These are phyloP conservation scores for Phaeoacremonium minimum DNA, from an alignment of 2,329 filamentous ascomycete species.

Conservation along the genomic window DNA sequence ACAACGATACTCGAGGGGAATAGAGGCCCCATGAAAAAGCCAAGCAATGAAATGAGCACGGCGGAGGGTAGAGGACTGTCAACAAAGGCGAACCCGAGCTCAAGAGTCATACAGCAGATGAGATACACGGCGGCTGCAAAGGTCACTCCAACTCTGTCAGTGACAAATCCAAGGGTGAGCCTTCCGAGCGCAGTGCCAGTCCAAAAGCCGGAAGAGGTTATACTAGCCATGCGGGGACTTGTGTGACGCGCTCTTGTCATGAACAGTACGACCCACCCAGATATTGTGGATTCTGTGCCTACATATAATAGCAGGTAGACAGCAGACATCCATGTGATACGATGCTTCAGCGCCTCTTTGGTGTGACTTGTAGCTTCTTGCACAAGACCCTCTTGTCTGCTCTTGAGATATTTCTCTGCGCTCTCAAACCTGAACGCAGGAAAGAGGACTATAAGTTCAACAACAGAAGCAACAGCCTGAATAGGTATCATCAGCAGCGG, in stretches of 20 bases:
- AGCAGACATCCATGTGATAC: constrained; percentile 33
- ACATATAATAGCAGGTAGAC: constrained; percentile 37
- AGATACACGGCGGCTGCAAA: constrained; percentile 19
- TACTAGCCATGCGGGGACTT: constrained; percentile 26
- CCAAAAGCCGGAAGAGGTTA: constrained; percentile 39
- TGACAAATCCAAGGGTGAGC: constrained; percentile 22
- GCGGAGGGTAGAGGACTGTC: constrained; percentile 18
- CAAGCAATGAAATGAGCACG: constrained; percentile 23
- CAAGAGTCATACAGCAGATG: constrained; percentile 11
- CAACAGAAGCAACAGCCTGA: neutral
- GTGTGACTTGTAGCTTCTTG: constrained; percentile 1
- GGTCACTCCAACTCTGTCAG: constrained; percentile 22
- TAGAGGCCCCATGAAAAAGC: constrained; percentile 33
- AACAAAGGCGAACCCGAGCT: constrained; percentile 13
- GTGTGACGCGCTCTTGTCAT: constrained; percentile 33
- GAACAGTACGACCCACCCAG: constrained; percentile 40
- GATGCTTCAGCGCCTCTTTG: constrained; percentile 22
- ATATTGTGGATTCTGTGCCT: constrained; percentile 37
- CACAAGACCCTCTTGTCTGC: constrained; percentile 5
- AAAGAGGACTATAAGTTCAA: constrained; percentile 19
- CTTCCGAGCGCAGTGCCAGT: constrained; percentile 36
- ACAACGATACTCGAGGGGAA: constrained; percentile 35
- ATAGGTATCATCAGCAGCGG: no score
- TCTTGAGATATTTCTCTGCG: constrained; percentile 21
- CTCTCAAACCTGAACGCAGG: constrained; percentile 31